Conservation (phyloP, 768 basidiomycete species). For the Leccinum arenicola region DNA sequence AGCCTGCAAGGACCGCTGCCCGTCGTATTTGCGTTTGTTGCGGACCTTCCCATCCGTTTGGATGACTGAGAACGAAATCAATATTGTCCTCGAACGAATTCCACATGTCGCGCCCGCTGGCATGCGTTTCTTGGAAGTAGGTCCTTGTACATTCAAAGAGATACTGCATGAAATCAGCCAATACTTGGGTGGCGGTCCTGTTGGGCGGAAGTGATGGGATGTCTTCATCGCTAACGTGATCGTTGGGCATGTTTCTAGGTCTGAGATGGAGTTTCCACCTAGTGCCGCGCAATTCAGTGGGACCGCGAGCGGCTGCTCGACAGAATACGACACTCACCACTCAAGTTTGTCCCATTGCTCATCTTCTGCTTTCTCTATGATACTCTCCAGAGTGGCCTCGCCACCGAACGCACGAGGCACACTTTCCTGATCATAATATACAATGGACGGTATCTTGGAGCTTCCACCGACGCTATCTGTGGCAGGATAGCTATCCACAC, state of each 20-base stretch:
- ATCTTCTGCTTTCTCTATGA: slow-evolving; percentile 40
- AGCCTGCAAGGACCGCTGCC: slow-evolving; percentile 41
- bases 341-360: slow-evolving; percentile 30
- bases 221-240: slow-evolving; percentile 30
- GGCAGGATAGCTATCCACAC: slow-evolving; percentile 40
- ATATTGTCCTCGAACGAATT: slow-evolving; percentile 37
- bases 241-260: slow-evolving; percentile 22
- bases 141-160: slow-evolving; percentile 40
- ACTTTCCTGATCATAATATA: slow-evolving; percentile 45
- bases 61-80: slow-evolving; percentile 47
- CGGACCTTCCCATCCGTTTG: slow-evolving; percentile 47
- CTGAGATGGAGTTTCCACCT: slow-evolving; percentile 39
- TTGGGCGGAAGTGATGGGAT: slow-evolving; percentile 43
- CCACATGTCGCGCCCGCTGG: slow-evolving; percentile 42
- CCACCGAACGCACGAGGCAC: slow-evolving; percentile 41
- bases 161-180: slow-evolving; percentile 49
- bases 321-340: slow-evolving; percentile 22
- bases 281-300: slow-evolving; percentile 4
- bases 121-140: slow-evolving; percentile 46
- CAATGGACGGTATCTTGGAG: slow-evolving; percentile 49
- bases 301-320: not conserved
- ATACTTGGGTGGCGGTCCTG: slow-evolving; percentile 42
- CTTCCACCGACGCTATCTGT: slow-evolving; percentile 45
- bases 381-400: slow-evolving; percentile 40
- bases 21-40: slow-evolving; percentile 44